phyloP scores from a whole-genome alignment of 768 basidiomycete genomes.

The Chiua virens region DNA sequence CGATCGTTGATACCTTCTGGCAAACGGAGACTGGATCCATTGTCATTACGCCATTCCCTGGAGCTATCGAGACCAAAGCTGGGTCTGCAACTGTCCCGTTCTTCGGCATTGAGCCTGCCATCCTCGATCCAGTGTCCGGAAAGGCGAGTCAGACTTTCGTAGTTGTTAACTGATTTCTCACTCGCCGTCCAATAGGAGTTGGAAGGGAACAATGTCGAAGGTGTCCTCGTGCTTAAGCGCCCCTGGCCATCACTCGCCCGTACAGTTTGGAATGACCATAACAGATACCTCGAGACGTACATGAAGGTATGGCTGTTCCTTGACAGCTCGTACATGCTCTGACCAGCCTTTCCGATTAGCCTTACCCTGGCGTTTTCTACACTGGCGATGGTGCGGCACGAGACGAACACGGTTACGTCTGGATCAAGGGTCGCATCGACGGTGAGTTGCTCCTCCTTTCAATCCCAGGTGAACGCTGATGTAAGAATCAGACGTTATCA shows the following conservation, averaged over 20 bases:
- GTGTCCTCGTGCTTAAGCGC: conserved; percentile 79
- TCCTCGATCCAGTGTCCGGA: conserved; percentile 84
- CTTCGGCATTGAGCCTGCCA: conserved; percentile 89
- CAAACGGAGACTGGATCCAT: conserved; percentile 99
- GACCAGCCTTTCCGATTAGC: conserved; percentile 33
- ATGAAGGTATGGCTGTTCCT: conserved; percentile 45
- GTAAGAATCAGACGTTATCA: conserved; percentile 76
- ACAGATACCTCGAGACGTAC: conserved; percentile 77
- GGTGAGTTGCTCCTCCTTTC: conserved; percentile 46
- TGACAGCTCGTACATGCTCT: conserved; percentile 42
- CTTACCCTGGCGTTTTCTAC: conserved; percentile 90
- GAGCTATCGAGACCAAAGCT: conserved; percentile 93
- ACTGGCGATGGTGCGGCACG: conserved; percentile 98
- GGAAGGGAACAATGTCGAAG: conserved; percentile 82
- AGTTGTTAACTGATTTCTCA: background rate
- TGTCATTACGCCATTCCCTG: conserved; percentile 93
- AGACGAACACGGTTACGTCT: conserved; percentile 95
- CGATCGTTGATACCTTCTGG: conserved; percentile 95
- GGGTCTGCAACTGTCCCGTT: conserved; percentile 97
- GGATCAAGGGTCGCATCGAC: conserved; percentile 98
- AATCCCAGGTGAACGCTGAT: background rate
- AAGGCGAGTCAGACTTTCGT: conserved; percentile 37
- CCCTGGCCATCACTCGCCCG: conserved; percentile 98
- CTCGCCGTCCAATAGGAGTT: conserved; percentile 45
- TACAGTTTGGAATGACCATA: conserved; percentile 89